Evolutionary conservation across 1,284 basidiomycete genomes (phyloP).

Genomic region (Filobasidium uniguttulatum): DNA sequence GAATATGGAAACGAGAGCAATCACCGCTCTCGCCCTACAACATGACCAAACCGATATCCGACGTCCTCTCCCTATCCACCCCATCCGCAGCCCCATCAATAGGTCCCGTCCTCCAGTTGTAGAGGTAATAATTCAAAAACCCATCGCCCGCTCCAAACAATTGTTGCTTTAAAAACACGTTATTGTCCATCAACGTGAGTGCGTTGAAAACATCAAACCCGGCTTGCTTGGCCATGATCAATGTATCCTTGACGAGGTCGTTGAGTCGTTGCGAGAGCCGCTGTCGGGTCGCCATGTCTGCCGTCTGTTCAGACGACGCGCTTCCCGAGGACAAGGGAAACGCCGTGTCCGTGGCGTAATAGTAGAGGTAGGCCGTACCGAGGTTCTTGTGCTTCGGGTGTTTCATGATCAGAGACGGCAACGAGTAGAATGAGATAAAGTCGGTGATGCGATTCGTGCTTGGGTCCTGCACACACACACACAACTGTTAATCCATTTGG

Average conservation of each 20-base stretch:
- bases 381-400: slow-evolving; percentile 35
- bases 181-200: slow-evolving; percentile 87
- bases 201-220: slow-evolving; percentile 95
- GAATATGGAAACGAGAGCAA: too few relatives aligned
- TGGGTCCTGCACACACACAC: slow-evolving; percentile 48
- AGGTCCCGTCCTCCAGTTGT: slow-evolving; percentile 76
- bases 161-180: slow-evolving; percentile 62
- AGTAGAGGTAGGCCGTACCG: slow-evolving; percentile 45
- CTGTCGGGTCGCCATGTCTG: slow-evolving; percentile 46
- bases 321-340: slow-evolving; percentile 20
- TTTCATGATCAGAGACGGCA: slow-evolving; percentile 60
- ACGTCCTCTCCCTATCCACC: slow-evolving; percentile 23
- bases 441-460: slow-evolving; percentile 75
- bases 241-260: slow-evolving; percentile 58
- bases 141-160: slow-evolving; percentile 87
- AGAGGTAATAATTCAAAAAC: slow-evolving; percentile 59
- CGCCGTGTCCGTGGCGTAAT: slow-evolving; percentile 40
- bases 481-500: too few relatives aligned
- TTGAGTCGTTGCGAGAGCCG: slow-evolving; percentile 57
- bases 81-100: slow-evolving; percentile 47
- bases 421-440: slow-evolving; percentile 90
- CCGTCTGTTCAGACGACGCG: slow-evolving; percentile 21
- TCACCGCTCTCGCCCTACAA: slow-evolving; percentile 20
- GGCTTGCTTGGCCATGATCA: slow-evolving; percentile 63
- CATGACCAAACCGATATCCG: slow-evolving; percentile 37